Percentiles rank a stretch among this genome's conserved stretches.
Evolutionary conservation across 306 rosid species (phyloP).

Genomic region (Begonia masoniana): DNA sequence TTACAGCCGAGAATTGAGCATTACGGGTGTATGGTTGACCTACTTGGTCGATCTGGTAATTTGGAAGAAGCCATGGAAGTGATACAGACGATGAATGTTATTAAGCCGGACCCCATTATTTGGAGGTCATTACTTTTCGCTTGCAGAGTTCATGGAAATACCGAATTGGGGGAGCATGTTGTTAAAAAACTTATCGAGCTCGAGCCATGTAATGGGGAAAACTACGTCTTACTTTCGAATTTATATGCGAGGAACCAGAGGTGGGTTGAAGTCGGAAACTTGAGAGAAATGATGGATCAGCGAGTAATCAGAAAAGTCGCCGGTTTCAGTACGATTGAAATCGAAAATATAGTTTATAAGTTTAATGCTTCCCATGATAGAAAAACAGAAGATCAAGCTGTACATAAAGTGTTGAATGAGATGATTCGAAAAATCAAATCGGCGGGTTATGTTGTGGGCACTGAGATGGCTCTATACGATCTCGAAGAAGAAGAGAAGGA

Average conservation of each 20-base stretch:
- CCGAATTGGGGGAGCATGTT: conserved; percentile 8
- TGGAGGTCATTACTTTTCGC: conserved; percentile 10
- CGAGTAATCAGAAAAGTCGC: conserved; percentile 5
- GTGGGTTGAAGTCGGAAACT: conserved; percentile 10
- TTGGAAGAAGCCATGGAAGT: conserved; percentile 9
- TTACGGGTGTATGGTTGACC: conserved; percentile 15
- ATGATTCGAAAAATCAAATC: conserved; percentile 1
- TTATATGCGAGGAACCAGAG: conserved; percentile 4
- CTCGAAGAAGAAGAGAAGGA: conserved; percentile 13
- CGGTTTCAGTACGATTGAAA: conserved; percentile 12
- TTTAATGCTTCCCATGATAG: conserved; percentile 7
- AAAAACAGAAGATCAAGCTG: conserved; percentile 3
- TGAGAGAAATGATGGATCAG: conserved; percentile 11
- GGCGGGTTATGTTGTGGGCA: conserved; percentile 4
- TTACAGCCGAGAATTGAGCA: conserved; percentile 8
- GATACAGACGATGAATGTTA: conserved; percentile 5
- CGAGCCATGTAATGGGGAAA: conserved; percentile 9
- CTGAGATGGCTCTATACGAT: conserved; percentile 10
- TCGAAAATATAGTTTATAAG: conserved; percentile 3
- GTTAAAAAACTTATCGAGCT: conserved; percentile 5
- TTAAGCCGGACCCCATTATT: conserved; percentile 10
- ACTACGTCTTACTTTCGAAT: conserved; percentile 9
- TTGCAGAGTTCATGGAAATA: conserved; percentile 9
- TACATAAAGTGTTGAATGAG: conserved; percentile 7
- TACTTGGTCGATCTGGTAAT: conserved; percentile 9